phyloP scores from a whole-genome alignment of 1,139 yeast species.

The Trichomonascaceae sp. region DNA sequence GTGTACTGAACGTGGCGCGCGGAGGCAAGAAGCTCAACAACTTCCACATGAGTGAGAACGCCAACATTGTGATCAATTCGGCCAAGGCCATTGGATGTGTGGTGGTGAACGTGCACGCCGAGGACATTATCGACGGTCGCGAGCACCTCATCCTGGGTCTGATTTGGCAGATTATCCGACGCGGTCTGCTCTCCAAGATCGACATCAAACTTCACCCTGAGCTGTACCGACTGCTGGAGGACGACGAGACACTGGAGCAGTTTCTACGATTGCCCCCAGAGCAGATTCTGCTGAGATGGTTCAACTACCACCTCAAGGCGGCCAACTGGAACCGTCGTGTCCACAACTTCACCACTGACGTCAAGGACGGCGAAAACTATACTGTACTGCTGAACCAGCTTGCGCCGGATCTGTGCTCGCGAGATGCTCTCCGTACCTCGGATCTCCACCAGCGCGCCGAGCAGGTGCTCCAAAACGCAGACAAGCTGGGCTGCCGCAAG shows the following conservation, averaged over 20 bases:
- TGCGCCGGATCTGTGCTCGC: slow-evolving; percentile 72
- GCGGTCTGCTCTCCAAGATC: slow-evolving; percentile 87
- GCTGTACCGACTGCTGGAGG: slow-evolving; percentile 83
- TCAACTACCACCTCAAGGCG: slow-evolving; percentile 86
- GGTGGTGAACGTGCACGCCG: slow-evolving; percentile 94
- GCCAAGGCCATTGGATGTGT: slow-evolving; percentile 98
- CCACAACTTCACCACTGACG: slow-evolving; percentile 72
- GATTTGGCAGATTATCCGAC: slow-evolving; percentile 96
- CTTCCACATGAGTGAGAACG: slow-evolving; percentile 93
- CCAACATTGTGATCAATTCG: slow-evolving; percentile 92
- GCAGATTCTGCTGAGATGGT: slow-evolving; percentile 93
- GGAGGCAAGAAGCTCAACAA: slow-evolving; percentile 75
- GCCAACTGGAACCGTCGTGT: slow-evolving; percentile 89
- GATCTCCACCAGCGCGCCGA: slow-evolving; percentile 78
- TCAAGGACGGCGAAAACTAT: slow-evolving; percentile 90
- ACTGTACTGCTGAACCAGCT: slow-evolving; percentile 80
- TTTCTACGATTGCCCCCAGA: slow-evolving; percentile 95
- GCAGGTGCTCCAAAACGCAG: slow-evolving; percentile 74
- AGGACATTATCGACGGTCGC: slow-evolving; percentile 92
- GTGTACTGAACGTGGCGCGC: slow-evolving; percentile 84
- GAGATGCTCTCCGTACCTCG: slow-evolving; percentile 58
- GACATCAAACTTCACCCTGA: slow-evolving; percentile 96
- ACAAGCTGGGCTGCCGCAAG: slow-evolving; percentile 82
- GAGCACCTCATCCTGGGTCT: slow-evolving; percentile 92
- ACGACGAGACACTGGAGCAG: slow-evolving; percentile 94